Percentiles rank a stretch among this genome's conserved stretches.
Conservation (phyloP, 129 eudicot species). For the Erigeron canadensis region DNA sequence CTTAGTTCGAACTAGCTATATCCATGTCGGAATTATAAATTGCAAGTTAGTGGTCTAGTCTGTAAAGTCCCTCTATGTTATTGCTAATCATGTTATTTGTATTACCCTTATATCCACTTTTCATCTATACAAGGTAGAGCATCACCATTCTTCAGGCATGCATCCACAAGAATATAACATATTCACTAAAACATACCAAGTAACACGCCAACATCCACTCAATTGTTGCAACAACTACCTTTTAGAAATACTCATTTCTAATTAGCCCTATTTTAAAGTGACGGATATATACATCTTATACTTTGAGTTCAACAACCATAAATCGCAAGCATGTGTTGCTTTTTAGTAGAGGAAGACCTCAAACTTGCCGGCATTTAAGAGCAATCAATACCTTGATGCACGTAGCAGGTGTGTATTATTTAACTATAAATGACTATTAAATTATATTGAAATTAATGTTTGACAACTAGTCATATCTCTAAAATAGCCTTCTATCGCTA, state of each 20-base stretch:
- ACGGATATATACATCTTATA: slow-evolving; percentile 9
- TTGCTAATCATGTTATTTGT: slow-evolving; percentile 2
- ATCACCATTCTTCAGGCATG: slow-evolving; percentile 12
- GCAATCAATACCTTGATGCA: slow-evolving; percentile 3
- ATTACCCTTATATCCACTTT: background rate
- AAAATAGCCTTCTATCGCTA: background rate
- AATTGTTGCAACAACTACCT: too few relatives aligned
- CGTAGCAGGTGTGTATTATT: slow-evolving; percentile 2
- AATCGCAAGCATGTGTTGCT: background rate
- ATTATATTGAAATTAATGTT: slow-evolving; percentile 1
- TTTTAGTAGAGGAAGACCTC: slow-evolving; percentile 3
- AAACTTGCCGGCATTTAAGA: background rate
- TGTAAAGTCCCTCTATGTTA: slow-evolving; percentile 8
- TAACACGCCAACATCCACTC: background rate
- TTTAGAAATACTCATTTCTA: slow-evolving; percentile 16
- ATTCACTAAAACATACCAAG: background rate
- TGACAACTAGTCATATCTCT: background rate
- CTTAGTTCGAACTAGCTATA: slow-evolving; percentile 12
- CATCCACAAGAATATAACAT: slow-evolving; percentile 17
- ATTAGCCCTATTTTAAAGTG: background rate
- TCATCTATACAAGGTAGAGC: background rate
- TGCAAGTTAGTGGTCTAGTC: slow-evolving; percentile 14
- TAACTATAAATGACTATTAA: background rate
- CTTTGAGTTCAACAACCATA: background rate
- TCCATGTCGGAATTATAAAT: background rate